Evolutionary conservation across 495 filamentous ascomycete species (phyloP), one percentile per base, ranked within the genome.

Genomic region (Cercophora samala): DNA sequence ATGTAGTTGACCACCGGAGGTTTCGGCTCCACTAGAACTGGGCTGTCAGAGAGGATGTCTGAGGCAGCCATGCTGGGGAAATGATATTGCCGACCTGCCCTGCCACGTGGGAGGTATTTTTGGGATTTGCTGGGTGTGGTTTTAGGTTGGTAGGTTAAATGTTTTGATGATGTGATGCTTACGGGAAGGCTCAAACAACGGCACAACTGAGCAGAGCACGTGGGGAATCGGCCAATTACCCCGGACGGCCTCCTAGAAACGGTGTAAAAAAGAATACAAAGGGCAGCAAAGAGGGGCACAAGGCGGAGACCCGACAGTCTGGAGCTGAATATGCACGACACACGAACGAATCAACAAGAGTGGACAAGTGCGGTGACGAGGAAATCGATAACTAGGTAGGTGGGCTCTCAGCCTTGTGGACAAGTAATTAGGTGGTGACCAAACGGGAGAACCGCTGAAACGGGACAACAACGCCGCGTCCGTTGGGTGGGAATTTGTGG

Each of bases 1-100:
- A 92, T 82, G 82, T 91, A 96, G 78, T 90, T 91, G 78, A 94
- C 83, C 64, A 88, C 77, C 4, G 22, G 90, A 42, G 76, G 72
- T 64, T 84, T 70, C 60, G 69, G 56, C n/a, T 76, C 67, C 51
- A 71, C 54, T 26, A 67, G 69, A 55, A 71, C 68, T 15, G 23
- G 26, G 55, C 11, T 54, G 53, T 60, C 32, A 55, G 46, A 2
- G 54, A 25, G 23, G 58, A 60, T 60, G 53, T 56, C 53, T 60
- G 58, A 60, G 21, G 58, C 21, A 25, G 58, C 21, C 58, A 60
- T 60, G 8, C 3, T 26, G 9, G 4, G 21, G n/a, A 21, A 46
- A 13, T 17, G 9, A 11, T 11, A 46, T 46, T 13, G 37, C 37
- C 37, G 13, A 5, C 37, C 8, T 29, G 26, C 26, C 3, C 37